Percentiles rank a stretch among this genome's conserved stretches.
phyloP scores from a whole-genome alignment of 2,329 filamentous ascomycete species.

The Coleophoma cylindrospora region DNA sequence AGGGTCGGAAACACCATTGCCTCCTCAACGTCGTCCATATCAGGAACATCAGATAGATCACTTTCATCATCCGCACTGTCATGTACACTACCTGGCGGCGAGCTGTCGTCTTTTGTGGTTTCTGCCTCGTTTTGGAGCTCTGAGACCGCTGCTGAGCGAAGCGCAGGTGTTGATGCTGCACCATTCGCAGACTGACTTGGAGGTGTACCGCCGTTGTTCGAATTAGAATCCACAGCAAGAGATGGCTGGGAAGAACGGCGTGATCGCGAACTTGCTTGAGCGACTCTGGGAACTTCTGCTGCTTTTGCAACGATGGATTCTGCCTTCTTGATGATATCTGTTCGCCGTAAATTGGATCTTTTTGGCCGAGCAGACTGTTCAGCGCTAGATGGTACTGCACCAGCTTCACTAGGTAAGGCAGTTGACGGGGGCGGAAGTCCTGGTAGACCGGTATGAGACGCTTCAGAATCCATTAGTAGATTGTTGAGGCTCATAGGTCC shows the following conservation, averaged over 20 bases:
- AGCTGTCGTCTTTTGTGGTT: slow-evolving; percentile 29
- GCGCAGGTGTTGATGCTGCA: slow-evolving; percentile 4
- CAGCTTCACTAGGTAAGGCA: not conserved
- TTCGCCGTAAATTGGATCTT: slow-evolving; percentile 22
- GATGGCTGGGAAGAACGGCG: slow-evolving; percentile 26
- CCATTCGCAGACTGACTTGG: slow-evolving; percentile 1
- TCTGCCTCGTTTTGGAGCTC: slow-evolving; percentile 23
- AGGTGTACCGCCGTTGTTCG: slow-evolving; percentile 13
- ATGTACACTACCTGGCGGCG: slow-evolving; percentile 32
- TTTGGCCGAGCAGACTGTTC: slow-evolving; percentile 18
- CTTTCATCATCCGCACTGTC: slow-evolving; percentile 49
- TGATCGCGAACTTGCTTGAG: slow-evolving; percentile 24
- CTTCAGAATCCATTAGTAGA: slow-evolving; percentile 25
- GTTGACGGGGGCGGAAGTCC: not conserved
- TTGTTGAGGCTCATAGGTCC: slow-evolving; percentile 26
- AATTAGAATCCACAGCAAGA: slow-evolving; percentile 29
- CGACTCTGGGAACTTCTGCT: slow-evolving; percentile 26
- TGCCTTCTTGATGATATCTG: slow-evolving; percentile 55
- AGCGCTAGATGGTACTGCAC: slow-evolving; percentile 11
- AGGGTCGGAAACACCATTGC: slow-evolving; percentile 14
- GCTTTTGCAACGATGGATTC: slow-evolving; percentile 51
- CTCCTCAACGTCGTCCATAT: slow-evolving; percentile 21
- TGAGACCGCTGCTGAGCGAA: slow-evolving; percentile 28
- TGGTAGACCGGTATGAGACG: not conserved
- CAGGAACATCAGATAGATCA: slow-evolving; percentile 44